Evolutionary conservation across 2,329 filamentous ascomycete species (phyloP), one percentile per base, ranked within the genome.

Genomic region (Cercospora sesami): DNA sequence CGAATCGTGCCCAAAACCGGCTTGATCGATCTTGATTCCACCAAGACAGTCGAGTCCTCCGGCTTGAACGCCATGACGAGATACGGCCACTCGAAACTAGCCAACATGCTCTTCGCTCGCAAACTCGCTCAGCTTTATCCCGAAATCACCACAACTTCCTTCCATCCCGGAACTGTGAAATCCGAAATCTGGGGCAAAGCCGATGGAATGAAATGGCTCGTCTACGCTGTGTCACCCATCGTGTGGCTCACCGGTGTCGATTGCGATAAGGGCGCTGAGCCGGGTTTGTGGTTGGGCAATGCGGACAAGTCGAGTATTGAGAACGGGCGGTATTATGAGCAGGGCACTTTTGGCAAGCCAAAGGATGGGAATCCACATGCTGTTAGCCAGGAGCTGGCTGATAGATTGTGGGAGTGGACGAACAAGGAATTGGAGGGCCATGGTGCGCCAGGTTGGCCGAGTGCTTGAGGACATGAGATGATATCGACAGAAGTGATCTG

Each of bases 111-210:
- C 1, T 85, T 81, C 71, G 76, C 82, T 0, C 71, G 76, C 6
- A 78, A 82, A 57, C 75, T 85, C 0, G 81, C 82, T 0, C 68
- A 74, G 16, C 76, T 79, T 0, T 82, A 85, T 68, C 84, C 84
- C 0, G 62, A 75, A 4, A 80, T 86, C 65, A 83, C 78, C 0
- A 76, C 76, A 6, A 79, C 82, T 0, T 76, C 80, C 0, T 71
- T 85, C 10, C 84, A 86, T 66, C 84, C 84, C 0, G 84, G 84
- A 12, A 78, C 83, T n/a, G 82, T 86, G 28, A 68, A 79, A 18
- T 84, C 83, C 1, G 80, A 83, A 55, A 71, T 85, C 26, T 82
- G 64, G 64, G 55, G 63, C 31, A 71, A 71, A 61, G 64, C 65
- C 1, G 67, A 65, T 58, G 73, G 68, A 18, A 53, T 64, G 51